Evolutionary conservation across 2,329 filamentous ascomycete genomes (phyloP), one percentile per base, ranked within the genome.

Genomic region (Lachnellula suecica): DNA sequence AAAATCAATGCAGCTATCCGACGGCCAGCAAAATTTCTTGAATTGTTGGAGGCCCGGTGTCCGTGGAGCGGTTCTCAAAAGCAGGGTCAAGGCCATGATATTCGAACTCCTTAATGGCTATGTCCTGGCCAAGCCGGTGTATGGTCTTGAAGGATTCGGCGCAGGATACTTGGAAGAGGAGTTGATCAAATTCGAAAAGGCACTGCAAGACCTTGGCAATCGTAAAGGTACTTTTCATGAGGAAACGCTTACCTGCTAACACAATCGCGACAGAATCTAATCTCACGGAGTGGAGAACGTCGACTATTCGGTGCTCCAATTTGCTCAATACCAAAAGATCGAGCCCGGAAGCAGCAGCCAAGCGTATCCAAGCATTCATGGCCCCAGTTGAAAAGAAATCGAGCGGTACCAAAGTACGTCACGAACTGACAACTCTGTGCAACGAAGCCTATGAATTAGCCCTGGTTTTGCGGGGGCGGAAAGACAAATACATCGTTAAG

Each of bases 271-370:
- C n/a, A n/a, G n/a, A n/a, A n/a, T n/a, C 34, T 2, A 45, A 54
- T 13, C 38, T 54, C n/a, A 25, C 37, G 2, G 49, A 54, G 13
- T 54, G 54, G 54, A 51, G 54, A 47, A 47, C 10, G 1, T 22
- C 17, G 7, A 51, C 49, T 3, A 19, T 51, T 2, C 40, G 41
- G 17, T 46, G 29, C 22, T 41, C 49, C 17, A 15, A 15, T 10
- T 11, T 46, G 6, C 42, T 51, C 20, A 22, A 29, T 38, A 9
- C 15, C 29, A 31, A 8, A 31, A 15, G 15, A 9, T 31, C 29
- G 29, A 31, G 10, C 15, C 10, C 15, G 29, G 15, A 4, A 11
- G 17, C 23, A 2, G 13, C 23, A n/a, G 37, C 40, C 13, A 38
- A 17, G 7, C 2, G 4, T 15, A 38, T 25, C 17, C 17, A 34